Percentiles rank a stretch among this genome's conserved stretches.
phyloP scores from a whole-genome alignment of 2,329 filamentous ascomycete genomes.

The Sporothrix sp. region DNA sequence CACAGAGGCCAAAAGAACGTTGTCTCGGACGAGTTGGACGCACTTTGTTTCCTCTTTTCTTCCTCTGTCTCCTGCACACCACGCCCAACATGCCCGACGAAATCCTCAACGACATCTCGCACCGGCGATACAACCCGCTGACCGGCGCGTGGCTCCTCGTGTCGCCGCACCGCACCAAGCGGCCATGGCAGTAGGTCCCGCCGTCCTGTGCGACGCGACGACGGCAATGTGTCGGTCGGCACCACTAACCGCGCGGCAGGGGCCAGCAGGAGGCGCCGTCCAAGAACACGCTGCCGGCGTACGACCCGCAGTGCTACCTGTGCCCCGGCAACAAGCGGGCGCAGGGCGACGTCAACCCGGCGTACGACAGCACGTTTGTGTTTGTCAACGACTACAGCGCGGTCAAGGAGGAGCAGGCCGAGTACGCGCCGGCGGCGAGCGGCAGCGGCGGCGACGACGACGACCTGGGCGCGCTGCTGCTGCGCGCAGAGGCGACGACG shows the following conservation, averaged over 20 bases:
- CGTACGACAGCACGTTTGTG: constrained; percentile 78
- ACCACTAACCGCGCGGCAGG: constrained; percentile 34
- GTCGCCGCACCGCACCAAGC: constrained; percentile 90
- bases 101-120: constrained; percentile 90
- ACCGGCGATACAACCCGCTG: constrained; percentile 86
- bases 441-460: not conserved
- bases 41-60: not conserved
- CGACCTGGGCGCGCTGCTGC: constrained; percentile 60
- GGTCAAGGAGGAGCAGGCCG: constrained; percentile 83
- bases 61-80: not conserved
- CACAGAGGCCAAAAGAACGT: not conserved
- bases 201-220: too few species aligned
- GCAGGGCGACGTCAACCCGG: constrained; percentile 74
- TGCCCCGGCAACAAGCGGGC: constrained; percentile 88
- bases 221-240: too few species aligned
- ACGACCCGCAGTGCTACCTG: constrained; percentile 86
- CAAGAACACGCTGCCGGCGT: constrained; percentile 61
- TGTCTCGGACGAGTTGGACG: too few species aligned
- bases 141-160: constrained; percentile 88
- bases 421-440: constrained; percentile 47
- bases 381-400: constrained; percentile 98
- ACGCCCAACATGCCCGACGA: constrained; percentile 54
- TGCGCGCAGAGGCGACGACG: constrained; percentile 76
- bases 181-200: constrained; percentile 81
- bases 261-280: constrained; percentile 66